Percentiles rank a stretch among this genome's conserved stretches.
Evolutionary conservation across 2,329 filamentous ascomycete species (phyloP).

Genomic region (Geosmithia flava): DNA sequence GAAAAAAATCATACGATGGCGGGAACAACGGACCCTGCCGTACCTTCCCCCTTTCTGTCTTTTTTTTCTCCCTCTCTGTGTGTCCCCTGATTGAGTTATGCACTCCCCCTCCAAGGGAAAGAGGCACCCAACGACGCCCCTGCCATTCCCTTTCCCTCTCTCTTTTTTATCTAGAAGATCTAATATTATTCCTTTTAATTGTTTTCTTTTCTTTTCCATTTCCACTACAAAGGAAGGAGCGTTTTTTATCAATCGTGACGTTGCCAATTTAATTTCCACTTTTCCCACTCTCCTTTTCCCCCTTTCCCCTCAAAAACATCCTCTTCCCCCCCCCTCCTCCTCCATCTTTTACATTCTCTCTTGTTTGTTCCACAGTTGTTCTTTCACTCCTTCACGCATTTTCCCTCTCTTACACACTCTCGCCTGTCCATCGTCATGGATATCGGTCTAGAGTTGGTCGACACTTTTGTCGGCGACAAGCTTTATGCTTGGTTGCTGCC

Average conservation of each 20-base stretch:
- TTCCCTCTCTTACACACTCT: not conserved
- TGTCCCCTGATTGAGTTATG: too few species aligned
- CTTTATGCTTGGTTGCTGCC: conserved; percentile 21
- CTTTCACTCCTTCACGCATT: not conserved
- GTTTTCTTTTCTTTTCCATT: not conserved
- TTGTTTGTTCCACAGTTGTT: not conserved
- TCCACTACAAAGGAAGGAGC: not conserved
- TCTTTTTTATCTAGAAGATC: not conserved
- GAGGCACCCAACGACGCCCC: too few species aligned
- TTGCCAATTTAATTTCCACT: not conserved
- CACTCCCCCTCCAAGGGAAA: too few species aligned
- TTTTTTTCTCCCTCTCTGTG: too few species aligned
- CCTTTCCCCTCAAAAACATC: not conserved
- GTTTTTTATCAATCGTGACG: not conserved
- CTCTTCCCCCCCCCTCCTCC: not conserved
- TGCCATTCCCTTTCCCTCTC: not conserved
- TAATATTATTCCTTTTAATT: not conserved
- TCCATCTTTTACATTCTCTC: not conserved
- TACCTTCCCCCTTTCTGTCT: not conserved
- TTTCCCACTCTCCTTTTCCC: not conserved
- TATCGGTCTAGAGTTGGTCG: conserved; percentile 24
- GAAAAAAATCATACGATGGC: not conserved
- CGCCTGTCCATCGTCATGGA: conserved; percentile 17
- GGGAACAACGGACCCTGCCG: not conserved
- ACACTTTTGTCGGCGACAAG: conserved; percentile 26